Evolutionary conservation across 2,329 filamentous ascomycete genomes (phyloP), one percentile per base, ranked within the genome.

Genomic region (Colletotrichum orbiculare): DNA sequence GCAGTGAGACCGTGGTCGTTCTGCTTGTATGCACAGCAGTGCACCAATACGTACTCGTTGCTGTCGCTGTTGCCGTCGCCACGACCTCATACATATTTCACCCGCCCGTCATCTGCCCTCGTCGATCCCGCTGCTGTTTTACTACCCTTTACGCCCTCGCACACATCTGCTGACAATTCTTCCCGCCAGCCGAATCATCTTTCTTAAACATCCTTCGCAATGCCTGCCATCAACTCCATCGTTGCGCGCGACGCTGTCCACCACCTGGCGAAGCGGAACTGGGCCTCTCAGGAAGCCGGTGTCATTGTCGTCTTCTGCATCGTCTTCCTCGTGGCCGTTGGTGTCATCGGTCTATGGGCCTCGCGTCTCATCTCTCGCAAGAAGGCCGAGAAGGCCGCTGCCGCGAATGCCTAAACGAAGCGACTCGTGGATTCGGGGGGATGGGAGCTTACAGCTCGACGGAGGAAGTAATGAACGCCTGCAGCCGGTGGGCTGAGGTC

Each of bases 271-370:
- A 80, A 79, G 77, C 79, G 79, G 67, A 81, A 75, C 76, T 82
- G 78, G 77, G 72, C 79, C 55, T 63, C 73, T 37, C 67, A 71
- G 60, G 75, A 82, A 57, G 72, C 73, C 55, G 79, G 79, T 71
- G 77, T 79, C 69, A 73, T 81, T 66, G 74, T 80, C 56, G 79
- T 82, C 69, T 80, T 82, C 71, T 77, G 74, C 72, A 81, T 82
- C 58, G 74, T 81, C 68, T 77, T 75, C 64, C 56, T 80, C 77
- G 79, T 82, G 54, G 77, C 68, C 54, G 56, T 74, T 60, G 74
- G 67, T 57, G 54, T 81, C 15, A 54, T 75, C 48, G 62, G 56
- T 42, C 68, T 80, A 47, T 73, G 69, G 62, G 41, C 78, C 65
- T 67, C 71, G 73, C 79, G 75, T 73, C 68, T 55, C 64, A 58